Evolutionary conservation across 768 basidiomycete species (phyloP), one percentile per base, ranked within the genome.

Genomic region (Pleurotus sapidus): DNA sequence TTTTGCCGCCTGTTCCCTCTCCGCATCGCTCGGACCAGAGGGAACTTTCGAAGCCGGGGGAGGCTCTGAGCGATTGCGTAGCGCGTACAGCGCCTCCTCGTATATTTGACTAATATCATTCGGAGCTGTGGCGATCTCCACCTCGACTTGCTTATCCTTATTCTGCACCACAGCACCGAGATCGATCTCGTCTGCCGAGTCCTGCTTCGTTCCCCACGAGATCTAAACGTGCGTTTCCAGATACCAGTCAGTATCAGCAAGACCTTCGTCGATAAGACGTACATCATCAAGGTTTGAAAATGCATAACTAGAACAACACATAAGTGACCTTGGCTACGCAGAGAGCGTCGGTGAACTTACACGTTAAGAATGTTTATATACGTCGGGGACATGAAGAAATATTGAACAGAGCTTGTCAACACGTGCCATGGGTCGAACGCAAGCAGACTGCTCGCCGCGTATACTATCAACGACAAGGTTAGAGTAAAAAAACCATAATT

Each of bases 361-460:
- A 94, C 86, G 69, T 85, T 87, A 55, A 91, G 71, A 59, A 91
- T 77, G 66, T 88, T 89, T 67, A 91, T 81, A 62, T 89, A 91
- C 25, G 84, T 86, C 24, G 95, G 93, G 2, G 88, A 91, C 55
- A 97, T 81, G 17, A 98, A 74, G 66, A 98, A 72, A 66, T 97
- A 99, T 49, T 92, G 93, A 12, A 87, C 63, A 66, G 95, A 94
- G 64, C 91, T 94, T 7, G 95, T 98, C 61, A 97, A 48, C 76
- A 98, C 86, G 72, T 98, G 96, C 93, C 93, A 95, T 3, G 97
- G 95, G 70, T 99, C 97, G 57, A 95, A 83, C 0, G 93, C 92
- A 40, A 98, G 74, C 39, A 97, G 61, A 59, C 89, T 88, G 45
- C 90, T 82, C 37, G 88, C 74, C 4, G 89, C 75, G 70, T 91